Conservation (phyloP, 2,329 filamentous ascomycete species). For the Cladosporium colombiae region DNA sequence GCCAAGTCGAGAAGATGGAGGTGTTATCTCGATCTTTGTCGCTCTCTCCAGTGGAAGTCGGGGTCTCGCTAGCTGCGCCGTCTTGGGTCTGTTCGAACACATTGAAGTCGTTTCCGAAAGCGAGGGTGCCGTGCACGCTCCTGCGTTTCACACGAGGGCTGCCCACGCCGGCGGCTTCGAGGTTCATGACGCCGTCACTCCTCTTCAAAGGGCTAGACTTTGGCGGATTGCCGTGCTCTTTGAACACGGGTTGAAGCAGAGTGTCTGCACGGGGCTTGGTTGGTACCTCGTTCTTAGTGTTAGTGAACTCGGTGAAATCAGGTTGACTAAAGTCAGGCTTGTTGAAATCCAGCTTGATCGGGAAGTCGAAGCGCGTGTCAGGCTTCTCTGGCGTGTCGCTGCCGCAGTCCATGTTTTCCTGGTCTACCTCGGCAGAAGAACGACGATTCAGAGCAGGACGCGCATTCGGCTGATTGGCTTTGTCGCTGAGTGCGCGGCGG, state of each 20-base stretch:
- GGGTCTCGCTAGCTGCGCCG: constrained; percentile 29
- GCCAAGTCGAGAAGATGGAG: constrained; percentile 37
- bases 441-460: constrained; percentile 54
- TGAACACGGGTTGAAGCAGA: constrained; percentile 43
- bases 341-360: constrained; percentile 51
- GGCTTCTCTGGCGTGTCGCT: constrained; percentile 28
- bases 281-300: neutral
- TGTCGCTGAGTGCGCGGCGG: constrained; percentile 72
- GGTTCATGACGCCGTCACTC: constrained; percentile 84
- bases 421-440: constrained; percentile 50
- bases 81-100: constrained; percentile 68
- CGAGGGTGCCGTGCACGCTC: constrained; percentile 77
- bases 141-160: constrained; percentile 80
- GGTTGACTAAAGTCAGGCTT: constrained; percentile 24
- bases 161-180: constrained; percentile 74
- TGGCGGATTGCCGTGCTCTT: constrained; percentile 50
- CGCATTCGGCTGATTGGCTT: constrained; percentile 70
- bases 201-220: constrained; percentile 86
- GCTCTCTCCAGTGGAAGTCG: constrained; percentile 31
- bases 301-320: constrained; percentile 2
- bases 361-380: constrained; percentile 41
- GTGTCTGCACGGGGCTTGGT: constrained; percentile 50
- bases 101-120: constrained; percentile 64
- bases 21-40: constrained; percentile 30
- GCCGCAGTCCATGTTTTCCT: constrained; percentile 38